phyloP scores from a whole-genome alignment of 352 stramenopile genomes.

The Phytophthora europaea region DNA sequence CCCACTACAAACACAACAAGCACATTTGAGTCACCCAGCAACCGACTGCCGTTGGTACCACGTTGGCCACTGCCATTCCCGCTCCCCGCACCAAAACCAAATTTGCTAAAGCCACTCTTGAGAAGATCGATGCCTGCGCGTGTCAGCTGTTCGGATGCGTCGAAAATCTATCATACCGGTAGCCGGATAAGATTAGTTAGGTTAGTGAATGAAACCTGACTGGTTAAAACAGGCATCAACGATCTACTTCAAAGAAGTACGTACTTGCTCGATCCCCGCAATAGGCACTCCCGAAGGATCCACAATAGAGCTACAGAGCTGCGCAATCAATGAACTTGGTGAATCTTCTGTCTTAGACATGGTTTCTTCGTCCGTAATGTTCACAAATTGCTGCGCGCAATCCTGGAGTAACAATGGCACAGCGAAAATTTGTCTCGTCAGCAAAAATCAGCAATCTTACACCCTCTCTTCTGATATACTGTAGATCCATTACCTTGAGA shows the following conservation, averaged over 20 bases:
- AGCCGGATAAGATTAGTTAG: background rate
- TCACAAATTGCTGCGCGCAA: constrained; percentile 68
- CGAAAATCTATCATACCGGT: constrained; percentile 69
- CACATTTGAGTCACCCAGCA: constrained; percentile 53
- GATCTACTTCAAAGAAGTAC: constrained; percentile 6
- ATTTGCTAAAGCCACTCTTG: constrained; percentile 86
- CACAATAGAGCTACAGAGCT: constrained; percentile 58
- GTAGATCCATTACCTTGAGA: constrained; percentile 53
- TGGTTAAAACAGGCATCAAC: background rate
- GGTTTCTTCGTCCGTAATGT: constrained; percentile 40
- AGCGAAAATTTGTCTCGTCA: constrained; percentile 10
- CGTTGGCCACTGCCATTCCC: constrained; percentile 20
- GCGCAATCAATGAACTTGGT: constrained; percentile 50
- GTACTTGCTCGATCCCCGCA: constrained; percentile 58
- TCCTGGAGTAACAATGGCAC: constrained; percentile 44
- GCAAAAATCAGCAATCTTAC: background rate
- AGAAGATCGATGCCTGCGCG: constrained; percentile 82
- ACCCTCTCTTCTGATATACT: background rate
- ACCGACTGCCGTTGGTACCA: constrained; percentile 23
- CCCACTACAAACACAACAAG: constrained; percentile 83
- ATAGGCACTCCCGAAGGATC: constrained; percentile 40
- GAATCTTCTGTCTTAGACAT: constrained; percentile 12
- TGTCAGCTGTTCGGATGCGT: constrained; percentile 82
- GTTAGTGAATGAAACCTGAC: background rate
- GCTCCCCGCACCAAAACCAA: constrained; percentile 64